phyloP scores from a whole-genome alignment of 345 rosid species.

The Arabis alpina region DNA sequence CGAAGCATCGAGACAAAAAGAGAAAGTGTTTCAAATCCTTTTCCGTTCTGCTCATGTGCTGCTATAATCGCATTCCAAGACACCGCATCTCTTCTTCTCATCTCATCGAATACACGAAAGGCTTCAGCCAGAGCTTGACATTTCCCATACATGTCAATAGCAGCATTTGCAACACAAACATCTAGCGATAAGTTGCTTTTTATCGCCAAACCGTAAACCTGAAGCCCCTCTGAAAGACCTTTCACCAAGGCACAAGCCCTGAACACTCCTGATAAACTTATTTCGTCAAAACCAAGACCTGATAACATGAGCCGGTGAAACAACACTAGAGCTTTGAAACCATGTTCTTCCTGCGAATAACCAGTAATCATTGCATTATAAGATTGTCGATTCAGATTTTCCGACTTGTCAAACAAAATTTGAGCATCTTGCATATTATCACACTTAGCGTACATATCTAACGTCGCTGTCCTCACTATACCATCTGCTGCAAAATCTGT shows the following conservation, averaged over 20 bases:
- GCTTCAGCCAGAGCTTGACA: constrained; percentile 78
- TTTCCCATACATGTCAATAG: constrained; percentile 92
- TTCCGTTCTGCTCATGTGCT: constrained; percentile 79
- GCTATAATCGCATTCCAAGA: constrained; percentile 96
- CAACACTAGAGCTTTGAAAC: constrained; percentile 63
- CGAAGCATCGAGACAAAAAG: constrained; percentile 70
- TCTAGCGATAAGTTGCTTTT: constrained; percentile 56
- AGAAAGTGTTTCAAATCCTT: constrained; percentile 57
- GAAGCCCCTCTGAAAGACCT: constrained; percentile 72
- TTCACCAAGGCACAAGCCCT: constrained; percentile 76
- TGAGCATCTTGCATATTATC: constrained; percentile 66
- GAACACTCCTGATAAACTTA: constrained; percentile 82
- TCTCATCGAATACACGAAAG: constrained; percentile 60
- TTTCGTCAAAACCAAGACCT: constrained; percentile 73
- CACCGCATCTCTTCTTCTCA: constrained; percentile 77
- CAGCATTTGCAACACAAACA: constrained; percentile 79
- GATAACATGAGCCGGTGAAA: constrained; percentile 59
- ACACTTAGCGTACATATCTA: constrained; percentile 96
- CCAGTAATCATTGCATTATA: constrained; percentile 88
- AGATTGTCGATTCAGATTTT: constrained; percentile 64
- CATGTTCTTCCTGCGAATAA: constrained; percentile 57
- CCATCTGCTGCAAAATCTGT: constrained; percentile 60
- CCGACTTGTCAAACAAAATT: constrained; percentile 67
- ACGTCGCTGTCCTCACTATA: constrained; percentile 80
- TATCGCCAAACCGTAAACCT: constrained; percentile 64